phyloP scores from a whole-genome alignment of 2,329 filamentous ascomycete genomes.

The Harringtonia aguacate region DNA sequence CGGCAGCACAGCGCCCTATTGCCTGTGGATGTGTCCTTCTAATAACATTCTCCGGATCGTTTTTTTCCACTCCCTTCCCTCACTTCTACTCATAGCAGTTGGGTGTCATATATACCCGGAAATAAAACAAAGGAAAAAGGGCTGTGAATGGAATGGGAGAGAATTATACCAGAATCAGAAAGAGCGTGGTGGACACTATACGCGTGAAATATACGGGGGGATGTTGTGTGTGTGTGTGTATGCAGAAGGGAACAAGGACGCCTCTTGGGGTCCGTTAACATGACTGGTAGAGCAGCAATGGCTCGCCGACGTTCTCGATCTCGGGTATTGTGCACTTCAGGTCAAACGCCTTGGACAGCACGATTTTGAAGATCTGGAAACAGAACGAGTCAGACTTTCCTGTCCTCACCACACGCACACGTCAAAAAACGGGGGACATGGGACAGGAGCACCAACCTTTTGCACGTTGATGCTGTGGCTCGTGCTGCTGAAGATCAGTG shows the following conservation, averaged over 20 bases:
- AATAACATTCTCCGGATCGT: not conserved
- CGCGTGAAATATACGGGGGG: not conserved
- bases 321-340: conserved; percentile 98
- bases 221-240: too few species aligned
- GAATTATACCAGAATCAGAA: too few species aligned
- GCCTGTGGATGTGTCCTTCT: not conserved
- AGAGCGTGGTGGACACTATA: too few species aligned
- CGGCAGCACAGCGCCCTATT: not conserved
- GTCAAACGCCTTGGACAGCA: conserved; percentile 96
- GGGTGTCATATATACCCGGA: too few species aligned
- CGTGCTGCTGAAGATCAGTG: conserved; percentile 95
- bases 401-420: not conserved
- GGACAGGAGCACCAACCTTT: conserved; percentile 51
- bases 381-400: conserved; percentile 3
- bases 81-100: not conserved
- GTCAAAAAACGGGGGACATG: not conserved
- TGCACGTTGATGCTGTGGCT: conserved; percentile 99
- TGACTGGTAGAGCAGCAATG: conserved; percentile 80
- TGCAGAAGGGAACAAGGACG: too few species aligned
- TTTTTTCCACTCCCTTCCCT: conserved; percentile 1
- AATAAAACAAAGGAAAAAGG: conserved; percentile 1
- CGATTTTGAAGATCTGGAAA: conserved; percentile 94
- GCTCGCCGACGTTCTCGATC: conserved; percentile 96
- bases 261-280: conserved; percentile 20
- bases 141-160: not conserved